A percentile compares a stretch with the other conserved stretches of the same genome.
These are phyloP conservation scores for Neonectria faginata DNA, from an alignment of 2,329 filamentous ascomycete genomes.

Conservation along the genomic window DNA sequence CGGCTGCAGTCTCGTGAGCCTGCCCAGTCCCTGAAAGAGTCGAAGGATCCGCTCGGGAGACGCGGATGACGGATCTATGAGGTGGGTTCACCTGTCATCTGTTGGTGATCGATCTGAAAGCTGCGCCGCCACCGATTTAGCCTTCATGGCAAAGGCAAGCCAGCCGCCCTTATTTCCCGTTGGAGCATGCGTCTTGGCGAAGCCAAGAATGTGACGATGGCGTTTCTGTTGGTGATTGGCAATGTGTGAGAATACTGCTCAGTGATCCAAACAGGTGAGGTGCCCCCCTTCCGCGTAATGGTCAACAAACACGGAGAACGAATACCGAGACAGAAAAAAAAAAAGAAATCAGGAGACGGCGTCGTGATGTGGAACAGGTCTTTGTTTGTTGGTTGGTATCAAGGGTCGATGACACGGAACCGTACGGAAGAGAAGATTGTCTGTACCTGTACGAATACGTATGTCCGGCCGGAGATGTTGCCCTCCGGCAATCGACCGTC, in stretches of 20 bases:
- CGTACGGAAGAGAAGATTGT: neutral
- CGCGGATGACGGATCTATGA: slow-evolving; percentile 2
- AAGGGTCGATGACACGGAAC: slow-evolving; percentile 11
- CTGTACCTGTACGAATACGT: slow-evolving; percentile 4
- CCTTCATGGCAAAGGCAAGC: neutral
- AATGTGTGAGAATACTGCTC: neutral
- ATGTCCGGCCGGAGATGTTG: slow-evolving; percentile 1
- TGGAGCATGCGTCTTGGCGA: neutral
- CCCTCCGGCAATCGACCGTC: slow-evolving; percentile 2
- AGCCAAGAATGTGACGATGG: slow-evolving; percentile 17
- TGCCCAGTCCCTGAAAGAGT: neutral
- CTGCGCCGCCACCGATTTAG: slow-evolving; percentile 9
- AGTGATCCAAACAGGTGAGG: neutral
- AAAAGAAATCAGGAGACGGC: slow-evolving; percentile 6
- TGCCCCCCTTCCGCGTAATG: neutral
- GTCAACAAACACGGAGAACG: neutral
- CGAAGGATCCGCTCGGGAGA: neutral
- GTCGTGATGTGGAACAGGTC: slow-evolving; percentile 5
- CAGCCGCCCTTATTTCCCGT: neutral
- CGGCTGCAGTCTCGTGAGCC: neutral
- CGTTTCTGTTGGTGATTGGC: slow-evolving; percentile 11
- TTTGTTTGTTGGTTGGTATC: slow-evolving; percentile 9
- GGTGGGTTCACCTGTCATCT: slow-evolving; percentile 6
- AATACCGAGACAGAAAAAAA: neutral
- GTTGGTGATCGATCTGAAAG: slow-evolving; percentile 18